A percentile compares a stretch with the other conserved stretches of the same genome.
Evolutionary conservation across 2,329 filamentous ascomycete species (phyloP).

Genomic region (Talaromyces pinophilus): DNA sequence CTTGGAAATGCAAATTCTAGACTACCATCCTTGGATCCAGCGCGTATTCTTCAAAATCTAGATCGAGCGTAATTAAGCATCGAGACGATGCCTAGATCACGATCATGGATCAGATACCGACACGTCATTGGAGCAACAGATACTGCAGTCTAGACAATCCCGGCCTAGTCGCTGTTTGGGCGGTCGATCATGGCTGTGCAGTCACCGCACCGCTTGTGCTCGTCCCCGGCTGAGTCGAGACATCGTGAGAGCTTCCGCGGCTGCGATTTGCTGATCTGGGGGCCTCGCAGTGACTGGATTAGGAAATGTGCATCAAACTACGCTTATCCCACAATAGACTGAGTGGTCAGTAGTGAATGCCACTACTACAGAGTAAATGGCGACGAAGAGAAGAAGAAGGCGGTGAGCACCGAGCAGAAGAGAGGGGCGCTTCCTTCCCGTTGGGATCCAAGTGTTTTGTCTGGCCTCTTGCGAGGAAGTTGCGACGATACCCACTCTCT

Average conservation of each 20-base stretch:
- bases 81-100: neutral
- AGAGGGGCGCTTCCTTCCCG: neutral
- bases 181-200: slow-evolving; percentile 15
- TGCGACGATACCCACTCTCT: slow-evolving; percentile 7
- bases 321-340: neutral
- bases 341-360: neutral
- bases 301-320: neutral
- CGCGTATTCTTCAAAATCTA: neutral
- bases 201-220: neutral
- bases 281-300: neutral
- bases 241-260: slow-evolving; percentile 11
- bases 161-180: slow-evolving; percentile 4
- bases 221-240: neutral
- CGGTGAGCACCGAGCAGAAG: slow-evolving; percentile 8
- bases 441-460: neutral
- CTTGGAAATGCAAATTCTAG: neutral
- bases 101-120: neutral
- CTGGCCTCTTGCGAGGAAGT: slow-evolving; percentile 3
- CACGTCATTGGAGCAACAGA: neutral
- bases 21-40: neutral
- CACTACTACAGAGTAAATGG: no score
- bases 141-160: neutral
- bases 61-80: neutral
- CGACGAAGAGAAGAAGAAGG: neutral
- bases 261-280: slow-evolving; percentile 1